phyloP scores from a whole-genome alignment of 1,139 yeast genomes.

The Yamadazyma trypodendri region DNA sequence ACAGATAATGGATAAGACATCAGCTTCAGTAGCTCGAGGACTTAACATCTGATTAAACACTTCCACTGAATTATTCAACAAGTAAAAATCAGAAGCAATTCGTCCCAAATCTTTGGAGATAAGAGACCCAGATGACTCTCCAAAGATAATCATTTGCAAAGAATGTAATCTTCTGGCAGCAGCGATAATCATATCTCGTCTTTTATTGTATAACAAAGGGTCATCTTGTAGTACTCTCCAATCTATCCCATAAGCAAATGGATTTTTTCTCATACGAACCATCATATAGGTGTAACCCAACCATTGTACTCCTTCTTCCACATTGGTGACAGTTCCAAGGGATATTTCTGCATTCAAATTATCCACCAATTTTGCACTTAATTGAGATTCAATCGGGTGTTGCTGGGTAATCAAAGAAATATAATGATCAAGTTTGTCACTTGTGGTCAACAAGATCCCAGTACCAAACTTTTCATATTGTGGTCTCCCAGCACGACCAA shows the following conservation, averaged over 20 bases:
- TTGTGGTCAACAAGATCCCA: conserved; percentile 84
- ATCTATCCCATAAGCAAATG: conserved; percentile 88
- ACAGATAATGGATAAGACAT: conserved; percentile 82
- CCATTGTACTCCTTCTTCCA: conserved; percentile 96
- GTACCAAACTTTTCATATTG: conserved; percentile 92
- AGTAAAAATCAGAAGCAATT: conserved; percentile 90
- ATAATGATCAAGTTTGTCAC: conserved; percentile 82
- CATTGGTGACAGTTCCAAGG: conserved; percentile 89
- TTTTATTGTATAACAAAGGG: conserved; percentile 69
- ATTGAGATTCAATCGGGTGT: conserved; percentile 90
- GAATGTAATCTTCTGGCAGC: conserved; percentile 83
- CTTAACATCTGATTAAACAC: conserved; percentile 82
- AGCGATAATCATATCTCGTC: conserved; percentile 70
- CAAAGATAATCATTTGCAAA: conserved; percentile 91
- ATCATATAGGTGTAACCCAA: conserved; percentile 92
- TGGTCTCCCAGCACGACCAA: conserved; percentile 99
- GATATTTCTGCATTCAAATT: conserved; percentile 95
- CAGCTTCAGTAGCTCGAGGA: conserved; percentile 90
- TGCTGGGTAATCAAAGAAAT: conserved; percentile 87
- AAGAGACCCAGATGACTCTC: conserved; percentile 78
- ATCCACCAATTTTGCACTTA: conserved; percentile 78
- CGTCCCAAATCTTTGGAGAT: conserved; percentile 89
- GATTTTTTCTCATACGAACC: conserved; percentile 93
- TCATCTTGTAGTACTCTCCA: conserved; percentile 85
- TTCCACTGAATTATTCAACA: conserved; percentile 82